These are phyloP conservation scores for Amylostereum areolatum DNA, from an alignment of 1,284 basidiomycete species.

Conservation along the genomic window DNA sequence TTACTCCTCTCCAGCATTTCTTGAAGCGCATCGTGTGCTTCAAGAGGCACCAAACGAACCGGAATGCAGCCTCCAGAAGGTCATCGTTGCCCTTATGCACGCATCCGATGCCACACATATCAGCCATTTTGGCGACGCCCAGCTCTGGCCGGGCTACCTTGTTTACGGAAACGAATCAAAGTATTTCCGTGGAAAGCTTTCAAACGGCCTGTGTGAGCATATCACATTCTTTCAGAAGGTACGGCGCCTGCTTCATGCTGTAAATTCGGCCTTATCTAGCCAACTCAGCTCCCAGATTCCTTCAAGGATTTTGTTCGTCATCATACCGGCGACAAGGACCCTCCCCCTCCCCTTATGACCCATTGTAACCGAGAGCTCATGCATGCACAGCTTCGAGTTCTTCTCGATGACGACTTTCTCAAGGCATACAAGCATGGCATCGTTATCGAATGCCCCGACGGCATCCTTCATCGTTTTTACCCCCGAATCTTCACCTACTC, in stretches of 20 bases:
- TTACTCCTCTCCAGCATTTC: slow-evolving; percentile 12
- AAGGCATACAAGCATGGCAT: slow-evolving; percentile 20
- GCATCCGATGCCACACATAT: slow-evolving; percentile 33
- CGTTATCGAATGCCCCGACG: slow-evolving; percentile 17
- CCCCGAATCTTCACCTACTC: slow-evolving; percentile 21
- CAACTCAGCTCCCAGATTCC: neutral
- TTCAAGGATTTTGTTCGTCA: slow-evolving; percentile 4
- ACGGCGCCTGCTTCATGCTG: neutral
- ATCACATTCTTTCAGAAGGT: slow-evolving; percentile 28
- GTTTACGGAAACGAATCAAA: slow-evolving; percentile 31
- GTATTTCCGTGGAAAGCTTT: slow-evolving; percentile 21
- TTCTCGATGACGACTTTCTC: slow-evolving; percentile 18
- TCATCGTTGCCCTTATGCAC: slow-evolving; percentile 24
- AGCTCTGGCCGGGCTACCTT: slow-evolving; percentile 32
- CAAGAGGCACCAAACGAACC: slow-evolving; percentile 11
- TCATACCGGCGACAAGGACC: neutral
- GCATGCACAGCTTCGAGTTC: slow-evolving; percentile 14
- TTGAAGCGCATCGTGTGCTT: slow-evolving; percentile 17
- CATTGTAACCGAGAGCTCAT: slow-evolving; percentile 18
- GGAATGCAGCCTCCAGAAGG: slow-evolving; percentile 14
- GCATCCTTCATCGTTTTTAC: slow-evolving; percentile 14
- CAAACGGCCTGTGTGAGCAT: slow-evolving; percentile 23
- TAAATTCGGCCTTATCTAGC: neutral
- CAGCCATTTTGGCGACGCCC: slow-evolving; percentile 25
- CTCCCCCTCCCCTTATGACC: slow-evolving; percentile 9